Percentiles rank a stretch among this genome's conserved stretches.
Conservation (phyloP, 768 basidiomycete genomes). For the Coprinopsis sp. region DNA sequence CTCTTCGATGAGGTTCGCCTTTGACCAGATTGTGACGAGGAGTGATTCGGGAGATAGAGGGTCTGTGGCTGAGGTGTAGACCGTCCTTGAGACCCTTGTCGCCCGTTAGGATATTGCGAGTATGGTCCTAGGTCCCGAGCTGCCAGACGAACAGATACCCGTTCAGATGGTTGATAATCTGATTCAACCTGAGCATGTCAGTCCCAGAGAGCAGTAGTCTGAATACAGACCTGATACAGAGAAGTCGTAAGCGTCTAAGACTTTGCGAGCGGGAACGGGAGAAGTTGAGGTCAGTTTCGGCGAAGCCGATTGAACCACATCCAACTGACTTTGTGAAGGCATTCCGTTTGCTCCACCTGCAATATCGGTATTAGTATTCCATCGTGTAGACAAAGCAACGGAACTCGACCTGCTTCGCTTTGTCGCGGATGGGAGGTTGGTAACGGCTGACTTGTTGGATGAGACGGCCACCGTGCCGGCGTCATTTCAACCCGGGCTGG, state of each 20-base stretch:
- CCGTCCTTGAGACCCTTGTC: not conserved
- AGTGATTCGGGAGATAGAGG: not conserved
- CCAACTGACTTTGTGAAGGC: constrained; percentile 5
- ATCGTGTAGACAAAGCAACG: not conserved
- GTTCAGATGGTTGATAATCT: constrained; percentile 51
- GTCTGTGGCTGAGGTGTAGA: not conserved
- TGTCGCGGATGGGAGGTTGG: too few relatives aligned
- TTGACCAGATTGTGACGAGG: not conserved
- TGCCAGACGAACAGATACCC: constrained; percentile 55
- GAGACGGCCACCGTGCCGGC: not conserved
- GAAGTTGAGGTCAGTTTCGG: constrained; percentile 1
- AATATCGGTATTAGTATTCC: not conserved
- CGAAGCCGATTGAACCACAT: not conserved
- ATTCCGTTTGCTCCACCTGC: not conserved
- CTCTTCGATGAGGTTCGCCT: constrained; percentile 24
- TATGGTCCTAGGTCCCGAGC: constrained; percentile 44
- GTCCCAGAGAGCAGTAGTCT: not conserved
- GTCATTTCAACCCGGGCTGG: not conserved
- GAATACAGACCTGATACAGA: constrained; percentile 5
- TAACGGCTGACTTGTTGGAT: too few relatives aligned
- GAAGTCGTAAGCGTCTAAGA: not conserved
- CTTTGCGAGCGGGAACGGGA: not conserved
- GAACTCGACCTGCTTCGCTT: not conserved
- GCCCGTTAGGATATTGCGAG: constrained; percentile 8
- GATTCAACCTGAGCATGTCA: constrained; percentile 2